Evolutionary conservation across 2,329 filamentous ascomycete genomes (phyloP).

Genomic region (Lasiodiplodia theobromae): DNA sequence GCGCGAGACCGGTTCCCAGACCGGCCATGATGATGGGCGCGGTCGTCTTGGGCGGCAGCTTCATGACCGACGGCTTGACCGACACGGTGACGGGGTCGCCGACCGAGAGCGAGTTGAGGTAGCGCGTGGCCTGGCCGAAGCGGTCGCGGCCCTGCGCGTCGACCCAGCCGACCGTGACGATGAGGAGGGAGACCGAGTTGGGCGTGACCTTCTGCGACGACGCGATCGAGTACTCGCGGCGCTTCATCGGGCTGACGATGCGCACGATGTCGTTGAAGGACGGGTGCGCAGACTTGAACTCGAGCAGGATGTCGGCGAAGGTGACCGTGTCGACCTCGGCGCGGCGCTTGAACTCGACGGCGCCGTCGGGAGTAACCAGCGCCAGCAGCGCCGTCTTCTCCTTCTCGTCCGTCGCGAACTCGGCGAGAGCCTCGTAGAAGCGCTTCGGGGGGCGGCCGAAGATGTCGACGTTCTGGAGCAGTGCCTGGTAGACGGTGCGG

Average conservation of each 20-base stretch:
- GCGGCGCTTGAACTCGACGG: slow-evolving; percentile 89
- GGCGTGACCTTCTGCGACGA: slow-evolving; percentile 95
- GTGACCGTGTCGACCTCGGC: slow-evolving; percentile 90
- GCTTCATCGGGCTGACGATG: slow-evolving; percentile 91
- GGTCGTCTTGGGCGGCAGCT: slow-evolving; percentile 85
- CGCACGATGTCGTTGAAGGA: slow-evolving; percentile 86
- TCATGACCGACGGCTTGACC: slow-evolving; percentile 99
- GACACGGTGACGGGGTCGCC: slow-evolving; percentile 86
- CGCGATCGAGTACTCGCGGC: slow-evolving; percentile 98
- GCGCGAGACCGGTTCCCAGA: slow-evolving; percentile 94
- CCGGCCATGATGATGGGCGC: slow-evolving; percentile 98
- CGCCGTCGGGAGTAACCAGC: slow-evolving; percentile 79
- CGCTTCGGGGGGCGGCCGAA: slow-evolving; percentile 96
- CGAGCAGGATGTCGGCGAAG: slow-evolving; percentile 86
- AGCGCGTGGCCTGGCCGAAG: slow-evolving; percentile 91
- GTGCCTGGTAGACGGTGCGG: slow-evolving; percentile 89
- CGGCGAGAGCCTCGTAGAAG: slow-evolving; percentile 92
- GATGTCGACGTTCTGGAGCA: slow-evolving; percentile 93
- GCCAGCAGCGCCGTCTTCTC: slow-evolving; percentile 82
- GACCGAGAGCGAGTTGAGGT: slow-evolving; percentile 77
- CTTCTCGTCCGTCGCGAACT: slow-evolving; percentile 81
- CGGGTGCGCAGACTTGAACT: slow-evolving; percentile 89
- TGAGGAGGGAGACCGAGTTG: slow-evolving; percentile 89
- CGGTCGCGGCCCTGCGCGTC: slow-evolving; percentile 87
- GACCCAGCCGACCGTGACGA: slow-evolving; percentile 96